These are phyloP conservation scores for Populus pruinosa DNA, from an alignment of 345 rosid genomes.

Conservation along the genomic window DNA sequence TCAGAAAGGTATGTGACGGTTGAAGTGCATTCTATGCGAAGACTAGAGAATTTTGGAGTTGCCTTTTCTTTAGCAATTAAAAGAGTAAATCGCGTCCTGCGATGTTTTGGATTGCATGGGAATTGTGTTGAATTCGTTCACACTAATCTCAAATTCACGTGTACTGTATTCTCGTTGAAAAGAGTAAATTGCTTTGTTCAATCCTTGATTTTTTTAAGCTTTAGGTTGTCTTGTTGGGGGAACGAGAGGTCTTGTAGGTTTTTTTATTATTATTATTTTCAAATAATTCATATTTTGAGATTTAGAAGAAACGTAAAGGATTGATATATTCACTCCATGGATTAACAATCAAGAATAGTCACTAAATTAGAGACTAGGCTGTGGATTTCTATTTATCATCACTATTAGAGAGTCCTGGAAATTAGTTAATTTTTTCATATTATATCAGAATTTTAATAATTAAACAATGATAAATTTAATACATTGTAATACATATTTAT, in stretches of 20 bases:
- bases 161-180: neutral
- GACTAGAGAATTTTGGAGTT: neutral
- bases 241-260: neutral
- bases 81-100: neutral
- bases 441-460: fast-evolving
- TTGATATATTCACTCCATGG: too few species aligned
- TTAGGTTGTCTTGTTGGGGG: neutral
- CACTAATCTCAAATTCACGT: neutral
- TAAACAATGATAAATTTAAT: fast-evolving
- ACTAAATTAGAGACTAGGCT: too few species aligned
- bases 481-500: too few species aligned
- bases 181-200: neutral
- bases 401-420: too few species aligned
- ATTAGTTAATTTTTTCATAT: too few species aligned
- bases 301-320: too few species aligned
- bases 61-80: neutral
- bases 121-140: neutral
- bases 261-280: too few species aligned
- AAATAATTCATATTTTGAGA: too few species aligned
- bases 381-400: too few species aligned
- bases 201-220: neutral
- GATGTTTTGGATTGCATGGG: neutral
- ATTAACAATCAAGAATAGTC: too few species aligned
- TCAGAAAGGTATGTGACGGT: neutral
- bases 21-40: neutral